Evolutionary conservation across 1,139 yeast genomes (phyloP).

Genomic region (Candida sp.): DNA sequence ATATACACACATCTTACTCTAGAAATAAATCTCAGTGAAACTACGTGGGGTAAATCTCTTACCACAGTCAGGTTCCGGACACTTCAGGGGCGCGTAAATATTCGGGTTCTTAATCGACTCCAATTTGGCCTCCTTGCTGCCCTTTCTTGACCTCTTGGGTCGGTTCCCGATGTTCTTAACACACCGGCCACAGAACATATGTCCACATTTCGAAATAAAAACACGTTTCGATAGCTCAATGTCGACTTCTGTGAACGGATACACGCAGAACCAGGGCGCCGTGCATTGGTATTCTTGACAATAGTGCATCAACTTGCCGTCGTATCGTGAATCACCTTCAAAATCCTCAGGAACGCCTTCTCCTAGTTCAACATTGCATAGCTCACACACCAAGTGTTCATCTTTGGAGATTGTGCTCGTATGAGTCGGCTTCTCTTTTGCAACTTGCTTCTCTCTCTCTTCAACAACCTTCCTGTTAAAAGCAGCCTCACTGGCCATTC

Average conservation of each 20-base stretch:
- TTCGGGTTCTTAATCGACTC: constrained; percentile 47
- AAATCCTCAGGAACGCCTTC: constrained; percentile 67
- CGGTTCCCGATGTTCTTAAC: constrained; percentile 59
- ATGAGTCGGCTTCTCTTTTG: constrained; percentile 29
- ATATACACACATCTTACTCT: neutral
- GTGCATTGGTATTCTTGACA: constrained; percentile 37
- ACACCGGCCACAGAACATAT: constrained; percentile 87
- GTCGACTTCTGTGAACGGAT: constrained; percentile 57
- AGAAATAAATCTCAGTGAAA: constrained; percentile 42
- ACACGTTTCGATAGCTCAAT: constrained; percentile 67
- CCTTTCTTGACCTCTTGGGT: constrained; percentile 20
- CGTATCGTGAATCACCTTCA: constrained; percentile 32
- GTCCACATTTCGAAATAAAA: constrained; percentile 80
- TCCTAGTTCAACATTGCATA: constrained; percentile 75
- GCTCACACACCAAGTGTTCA: constrained; percentile 55
- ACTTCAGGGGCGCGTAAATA: constrained; percentile 51
- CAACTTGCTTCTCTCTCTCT: constrained; percentile 31
- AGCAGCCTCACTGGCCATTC: constrained; percentile 34
- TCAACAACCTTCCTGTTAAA: constrained; percentile 32
- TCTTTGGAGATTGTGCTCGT: constrained; percentile 39
- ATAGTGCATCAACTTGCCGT: constrained; percentile 29
- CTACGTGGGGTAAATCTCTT: constrained; percentile 34
- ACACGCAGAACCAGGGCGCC: constrained; percentile 70
- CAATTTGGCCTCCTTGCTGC: constrained; percentile 15
- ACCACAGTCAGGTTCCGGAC: constrained; percentile 48